Percentiles rank a stretch among this genome's conserved stretches.
Conservation (phyloP, 768 basidiomycete genomes). For the Podaxis rugospora region DNA sequence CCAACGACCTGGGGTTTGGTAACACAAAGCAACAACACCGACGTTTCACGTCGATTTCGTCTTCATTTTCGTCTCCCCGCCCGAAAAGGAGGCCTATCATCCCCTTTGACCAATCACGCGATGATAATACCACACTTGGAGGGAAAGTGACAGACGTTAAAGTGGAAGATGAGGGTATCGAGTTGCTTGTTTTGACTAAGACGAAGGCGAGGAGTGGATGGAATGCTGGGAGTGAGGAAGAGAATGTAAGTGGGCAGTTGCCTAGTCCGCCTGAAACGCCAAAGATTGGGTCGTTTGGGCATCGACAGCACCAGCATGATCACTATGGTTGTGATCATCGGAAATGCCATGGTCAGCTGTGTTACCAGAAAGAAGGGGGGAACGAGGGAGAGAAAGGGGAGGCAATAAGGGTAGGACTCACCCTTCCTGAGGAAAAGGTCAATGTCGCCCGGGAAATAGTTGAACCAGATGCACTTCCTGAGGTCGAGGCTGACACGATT, state of each 20-base stretch:
- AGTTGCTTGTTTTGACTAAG: background rate
- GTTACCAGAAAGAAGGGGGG: background rate
- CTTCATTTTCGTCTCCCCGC: constrained; percentile 7
- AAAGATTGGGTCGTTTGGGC: background rate
- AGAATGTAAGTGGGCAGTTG: background rate
- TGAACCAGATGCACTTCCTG: background rate
- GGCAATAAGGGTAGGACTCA: background rate
- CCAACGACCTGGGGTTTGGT: background rate
- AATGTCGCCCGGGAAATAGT: background rate
- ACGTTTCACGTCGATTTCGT: constrained; percentile 2
- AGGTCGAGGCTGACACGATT: background rate
- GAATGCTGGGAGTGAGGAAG: too few species aligned
- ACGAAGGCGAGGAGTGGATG: background rate
- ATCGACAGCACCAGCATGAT: background rate
- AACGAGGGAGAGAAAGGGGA: background rate
- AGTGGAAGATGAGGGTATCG: constrained; percentile 4
- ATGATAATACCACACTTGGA: too few species aligned
- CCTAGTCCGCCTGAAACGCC: constrained; percentile 11
- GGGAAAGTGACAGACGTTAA: background rate
- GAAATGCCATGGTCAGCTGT: background rate
- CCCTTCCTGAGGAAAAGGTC: background rate
- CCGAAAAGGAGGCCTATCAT: background rate
- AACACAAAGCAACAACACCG: background rate
- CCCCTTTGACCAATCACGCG: background rate
- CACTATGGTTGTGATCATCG: background rate